Base-by-base conservation (phyloP, 75 land plant genomes). In the Pseudotsuga menziesii region DNA sequence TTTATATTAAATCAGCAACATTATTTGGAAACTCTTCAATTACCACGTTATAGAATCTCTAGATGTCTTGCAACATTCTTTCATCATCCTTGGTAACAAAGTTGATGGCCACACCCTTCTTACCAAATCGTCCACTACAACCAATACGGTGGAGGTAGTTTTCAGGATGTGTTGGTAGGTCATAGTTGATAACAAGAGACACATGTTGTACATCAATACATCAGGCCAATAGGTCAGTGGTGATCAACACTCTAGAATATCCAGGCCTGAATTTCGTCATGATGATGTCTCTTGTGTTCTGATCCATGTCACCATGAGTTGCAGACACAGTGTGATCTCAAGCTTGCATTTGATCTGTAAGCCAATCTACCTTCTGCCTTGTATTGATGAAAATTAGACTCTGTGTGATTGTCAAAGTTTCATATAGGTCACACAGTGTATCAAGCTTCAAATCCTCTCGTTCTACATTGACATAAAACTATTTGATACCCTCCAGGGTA, bases 141-240 rank as follows among this genome's bases (percentile, higher is more conserved):
- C 94, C 94, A 41, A 91, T 91, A 63, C 94, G 92, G 63, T 91
- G 94, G 12, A 91, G 90, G 79, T 91, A 91, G 80, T 91, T 91
- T 78, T 91, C 94, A 13, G 94, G 94, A 71, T 91, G 94, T 16
- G 94, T 90, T 7, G 94, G 94, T 14, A 91, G 83, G 75, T 91
- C 94, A 76, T 85, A 91, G 75, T 91, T 91, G 73, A 91, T 91
- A 19, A 91, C 94, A 66, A 91, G 81, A 17, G 93, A 91, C 57
- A 91, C 93, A 71, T 91, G 93, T 80, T 91, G 93, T 17, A 91
- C 93, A 77, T 91, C 93, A 57, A 91, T 91, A 70, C 93, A 91
- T 62, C 92, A 82, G 22, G 92, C 92, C 74, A 91, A 72, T 12
- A 91, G 89, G 57, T 91, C 92, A 56, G 93, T 91, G 58, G 93